Evolutionary conservation across 108 stramenopile species (phyloP), one percentile per base, ranked within the genome.

Genomic region (Pseudonitzschia pungens): DNA sequence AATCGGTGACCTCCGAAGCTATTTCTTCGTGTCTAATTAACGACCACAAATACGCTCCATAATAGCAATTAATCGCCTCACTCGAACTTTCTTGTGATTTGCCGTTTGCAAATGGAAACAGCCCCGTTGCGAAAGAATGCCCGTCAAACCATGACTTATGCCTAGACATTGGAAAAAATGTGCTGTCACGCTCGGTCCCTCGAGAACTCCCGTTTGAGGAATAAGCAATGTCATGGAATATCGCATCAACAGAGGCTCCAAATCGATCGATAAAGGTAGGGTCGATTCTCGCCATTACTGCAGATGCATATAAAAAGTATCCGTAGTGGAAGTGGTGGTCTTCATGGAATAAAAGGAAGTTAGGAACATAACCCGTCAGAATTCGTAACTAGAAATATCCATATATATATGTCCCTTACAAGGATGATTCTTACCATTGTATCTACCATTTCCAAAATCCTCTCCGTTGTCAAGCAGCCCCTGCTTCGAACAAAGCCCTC

Each of bases 41-140:
- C 16, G 92, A 88, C 92, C 93, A 93, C 69, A 97, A 83, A 76
- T 93, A 95, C 1, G 92, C 96, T 10, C 92, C 96, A 71, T 87
- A 97, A 77, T 99, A 99, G 60, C 96, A 94, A 77, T 99, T 99
- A 1, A 95, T 86, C 41, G 97, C 96, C 84, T 99, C 98, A 71
- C 94, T 96, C 18, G 93, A 94, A 62, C 93, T 95, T 76, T 99
- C 98, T 82, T 99, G 98, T 11, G 91, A 91, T 76, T 99, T 99
- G 18, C 97, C 98, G 68, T 97, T 83, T 14, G 83, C 93, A 71
- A 89, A 90, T 53, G 87, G 89, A 77, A 94, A 94, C 53, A 94
- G 55, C 28, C 93, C 93, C 44, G 91, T 87, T 18, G 91, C 93
- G 76, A 86, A 94, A 16, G 90, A 92, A 50, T 94, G 93, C n/a